Percentiles rank a stretch among this genome's conserved stretches.
Conservation (phyloP, 257 asterid species). For the Solanum appendiculatum region DNA sequence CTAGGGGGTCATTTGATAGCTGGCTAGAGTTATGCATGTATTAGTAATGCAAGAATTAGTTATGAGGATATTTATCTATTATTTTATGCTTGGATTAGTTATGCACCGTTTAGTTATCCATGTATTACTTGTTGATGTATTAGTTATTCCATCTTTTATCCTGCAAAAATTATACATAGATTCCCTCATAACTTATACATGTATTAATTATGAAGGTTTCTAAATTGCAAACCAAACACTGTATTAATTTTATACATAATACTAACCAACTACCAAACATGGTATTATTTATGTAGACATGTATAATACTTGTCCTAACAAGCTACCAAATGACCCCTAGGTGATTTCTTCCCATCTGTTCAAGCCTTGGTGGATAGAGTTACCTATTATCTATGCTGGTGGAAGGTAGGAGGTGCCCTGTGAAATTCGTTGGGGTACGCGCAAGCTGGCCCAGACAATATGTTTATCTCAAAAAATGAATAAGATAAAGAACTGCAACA, state of each 20-base stretch:
- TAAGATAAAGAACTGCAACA: background rate
- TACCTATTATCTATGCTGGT: background rate
- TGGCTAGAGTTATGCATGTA: background rate
- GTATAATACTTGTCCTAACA: background rate
- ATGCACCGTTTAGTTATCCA: background rate
- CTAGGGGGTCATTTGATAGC: background rate
- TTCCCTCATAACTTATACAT: background rate
- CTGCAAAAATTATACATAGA: background rate
- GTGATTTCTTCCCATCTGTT: background rate
- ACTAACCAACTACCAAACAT: background rate
- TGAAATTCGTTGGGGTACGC: background rate
- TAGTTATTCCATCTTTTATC: background rate
- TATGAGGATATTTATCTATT: background rate
- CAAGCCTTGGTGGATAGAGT: background rate
- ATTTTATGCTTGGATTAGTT: background rate
- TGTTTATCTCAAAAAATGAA: background rate
- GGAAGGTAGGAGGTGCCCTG: background rate
- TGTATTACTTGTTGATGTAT: background rate
- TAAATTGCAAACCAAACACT: background rate
- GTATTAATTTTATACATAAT: too few relatives aligned
- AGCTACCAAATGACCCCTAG: background rate
- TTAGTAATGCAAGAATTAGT: background rate
- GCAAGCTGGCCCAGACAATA: background rate
- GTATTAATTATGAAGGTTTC: background rate
- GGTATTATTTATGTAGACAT: background rate